Conservation (phyloP, 768 basidiomycete genomes). For the Tylopilus subfusipes region DNA sequence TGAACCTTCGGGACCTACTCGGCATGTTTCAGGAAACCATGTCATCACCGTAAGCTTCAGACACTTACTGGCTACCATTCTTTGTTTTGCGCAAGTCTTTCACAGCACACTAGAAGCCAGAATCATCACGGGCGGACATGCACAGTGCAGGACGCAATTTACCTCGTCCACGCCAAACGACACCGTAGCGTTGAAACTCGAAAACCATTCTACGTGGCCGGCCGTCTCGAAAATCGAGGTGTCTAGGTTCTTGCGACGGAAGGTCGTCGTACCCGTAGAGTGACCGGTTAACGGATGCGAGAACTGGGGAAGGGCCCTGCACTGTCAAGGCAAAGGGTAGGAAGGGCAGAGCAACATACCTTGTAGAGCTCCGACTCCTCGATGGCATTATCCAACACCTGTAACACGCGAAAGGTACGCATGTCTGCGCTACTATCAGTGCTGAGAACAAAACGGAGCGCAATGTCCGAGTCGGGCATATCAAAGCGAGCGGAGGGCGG, state of each 20-base stretch:
- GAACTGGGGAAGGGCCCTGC: slow-evolving; percentile 33
- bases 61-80: slow-evolving; percentile 48
- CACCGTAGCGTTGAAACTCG: slow-evolving; percentile 41
- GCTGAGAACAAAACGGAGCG: slow-evolving; percentile 38
- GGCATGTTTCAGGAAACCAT: neutral
- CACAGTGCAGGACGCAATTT: neutral
- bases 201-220: slow-evolving; percentile 52
- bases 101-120: slow-evolving; percentile 34
- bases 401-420: slow-evolving; percentile 43
- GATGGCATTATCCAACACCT: slow-evolving; percentile 28
- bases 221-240: slow-evolving; percentile 48
- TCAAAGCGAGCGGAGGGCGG: neutral
- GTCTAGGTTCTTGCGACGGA: slow-evolving; percentile 44
- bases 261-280: slow-evolving; percentile 42
- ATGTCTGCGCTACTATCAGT: slow-evolving; percentile 33
- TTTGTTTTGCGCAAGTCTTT: slow-evolving; percentile 48
- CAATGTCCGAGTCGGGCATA: slow-evolving; percentile 36
- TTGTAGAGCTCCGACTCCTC: slow-evolving; percentile 42
- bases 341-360: slow-evolving; percentile 21
- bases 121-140: neutral
- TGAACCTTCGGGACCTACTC: slow-evolving; percentile 52
- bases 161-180: slow-evolving; percentile 51
- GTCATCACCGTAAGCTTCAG: neutral
- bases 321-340: neutral
- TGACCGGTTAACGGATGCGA: slow-evolving; percentile 44